These are phyloP conservation scores for Schizophyllum commune DNA, from an alignment of 1,284 basidiomycete species.

Conservation along the genomic window DNA sequence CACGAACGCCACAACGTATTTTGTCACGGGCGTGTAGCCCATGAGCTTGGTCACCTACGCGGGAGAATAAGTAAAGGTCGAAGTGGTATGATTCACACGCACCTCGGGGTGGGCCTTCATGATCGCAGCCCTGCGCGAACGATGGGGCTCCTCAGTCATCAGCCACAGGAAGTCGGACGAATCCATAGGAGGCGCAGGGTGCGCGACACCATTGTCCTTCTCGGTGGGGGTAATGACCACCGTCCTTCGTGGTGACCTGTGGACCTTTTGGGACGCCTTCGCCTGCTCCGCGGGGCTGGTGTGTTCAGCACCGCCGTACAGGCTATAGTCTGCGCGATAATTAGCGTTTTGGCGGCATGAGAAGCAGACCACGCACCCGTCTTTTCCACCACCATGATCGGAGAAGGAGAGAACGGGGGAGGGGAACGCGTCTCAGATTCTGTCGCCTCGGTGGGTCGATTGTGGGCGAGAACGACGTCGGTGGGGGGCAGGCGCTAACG, in stretches of 20 bases:
- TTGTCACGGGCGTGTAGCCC: slow-evolving; percentile 89
- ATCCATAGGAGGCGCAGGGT: slow-evolving; percentile 54
- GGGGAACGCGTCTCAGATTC: too few relatives aligned
- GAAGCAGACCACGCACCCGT: neutral
- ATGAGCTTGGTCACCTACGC: slow-evolving; percentile 94
- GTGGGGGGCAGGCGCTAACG: too few relatives aligned
- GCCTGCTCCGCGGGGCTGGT: slow-evolving; percentile 25
- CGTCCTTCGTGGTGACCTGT: slow-evolving; percentile 51
- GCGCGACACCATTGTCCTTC: slow-evolving; percentile 32
- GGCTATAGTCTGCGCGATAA: slow-evolving; percentile 52
- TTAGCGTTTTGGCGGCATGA: neutral
- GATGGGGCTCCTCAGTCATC: slow-evolving; percentile 96
- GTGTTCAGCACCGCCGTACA: slow-evolving; percentile 74
- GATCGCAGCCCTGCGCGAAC: slow-evolving; percentile 80
- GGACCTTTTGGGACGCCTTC: slow-evolving; percentile 35
- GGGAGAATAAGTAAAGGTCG: too few relatives aligned
- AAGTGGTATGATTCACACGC: too few relatives aligned
- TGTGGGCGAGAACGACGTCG: too few relatives aligned
- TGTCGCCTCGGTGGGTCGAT: too few relatives aligned
- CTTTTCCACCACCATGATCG: neutral
- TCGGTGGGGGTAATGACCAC: slow-evolving; percentile 32
- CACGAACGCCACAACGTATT: slow-evolving; percentile 79
- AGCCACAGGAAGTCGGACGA: slow-evolving; percentile 87
- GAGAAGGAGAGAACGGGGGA: too few relatives aligned
- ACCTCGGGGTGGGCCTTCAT: slow-evolving; percentile 94